Conservation (phyloP, 2,329 filamentous ascomycete species). For the Ascochyta fabae region DNA sequence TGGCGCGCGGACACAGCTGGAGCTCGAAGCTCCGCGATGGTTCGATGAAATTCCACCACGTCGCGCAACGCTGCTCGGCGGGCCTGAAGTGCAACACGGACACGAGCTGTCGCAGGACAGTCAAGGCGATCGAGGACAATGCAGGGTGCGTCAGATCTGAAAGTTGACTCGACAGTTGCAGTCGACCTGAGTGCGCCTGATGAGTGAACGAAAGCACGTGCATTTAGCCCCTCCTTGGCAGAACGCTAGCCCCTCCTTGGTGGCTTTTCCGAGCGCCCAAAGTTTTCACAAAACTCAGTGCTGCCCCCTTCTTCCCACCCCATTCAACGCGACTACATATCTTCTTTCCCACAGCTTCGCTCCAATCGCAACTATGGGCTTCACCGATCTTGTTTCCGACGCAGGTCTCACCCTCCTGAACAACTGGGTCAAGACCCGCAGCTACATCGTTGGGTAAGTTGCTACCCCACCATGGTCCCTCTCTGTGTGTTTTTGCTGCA, state of each 20-base stretch:
- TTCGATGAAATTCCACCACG: constrained; percentile 32
- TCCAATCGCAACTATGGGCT: constrained; percentile 65
- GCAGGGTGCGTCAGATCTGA: not conserved
- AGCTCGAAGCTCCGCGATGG: constrained; percentile 31
- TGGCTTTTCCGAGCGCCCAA: constrained; percentile 14
- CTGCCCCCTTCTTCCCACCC: constrained; percentile 22
- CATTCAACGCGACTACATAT: constrained; percentile 23
- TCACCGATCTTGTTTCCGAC: constrained; percentile 71
- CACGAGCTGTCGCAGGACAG: not conserved
- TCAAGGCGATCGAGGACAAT: not conserved
- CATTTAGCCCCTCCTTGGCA: constrained; percentile 18
- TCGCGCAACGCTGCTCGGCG: constrained; percentile 9
- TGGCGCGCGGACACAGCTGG: constrained; percentile 27
- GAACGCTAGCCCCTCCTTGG: constrained; percentile 16
- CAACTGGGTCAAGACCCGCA: constrained; percentile 75
- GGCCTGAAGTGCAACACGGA: not conserved
- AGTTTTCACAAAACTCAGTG: constrained; percentile 30
- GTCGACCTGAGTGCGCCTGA: not conserved
- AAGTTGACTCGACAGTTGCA: not conserved
- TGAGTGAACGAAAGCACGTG: constrained; percentile 15
- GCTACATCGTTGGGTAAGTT: constrained; percentile 84
- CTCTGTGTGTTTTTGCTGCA: constrained; percentile 25
- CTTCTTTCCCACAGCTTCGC: constrained; percentile 16
- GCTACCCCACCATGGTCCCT: constrained; percentile 35
- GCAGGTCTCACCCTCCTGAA: constrained; percentile 72